Conservation (phyloP, 495 filamentous ascomycete genomes). For the Hamigera avellanea region DNA sequence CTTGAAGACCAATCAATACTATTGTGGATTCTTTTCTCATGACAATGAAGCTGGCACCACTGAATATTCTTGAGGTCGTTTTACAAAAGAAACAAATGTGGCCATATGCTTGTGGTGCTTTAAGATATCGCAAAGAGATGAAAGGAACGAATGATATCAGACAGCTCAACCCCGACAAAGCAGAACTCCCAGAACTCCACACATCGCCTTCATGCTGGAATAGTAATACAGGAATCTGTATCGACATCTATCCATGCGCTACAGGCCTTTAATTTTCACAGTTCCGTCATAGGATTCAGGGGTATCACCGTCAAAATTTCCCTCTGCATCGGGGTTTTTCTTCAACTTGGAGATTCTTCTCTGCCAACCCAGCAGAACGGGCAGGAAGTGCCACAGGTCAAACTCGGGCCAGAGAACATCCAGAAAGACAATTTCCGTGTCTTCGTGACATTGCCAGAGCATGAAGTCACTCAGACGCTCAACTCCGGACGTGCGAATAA, state of each 20-base stretch:
- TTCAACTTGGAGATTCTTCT: constrained; percentile 43
- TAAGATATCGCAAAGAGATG: too few relatives aligned
- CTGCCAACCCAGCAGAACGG: constrained; percentile 88
- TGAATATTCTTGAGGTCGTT: too few relatives aligned
- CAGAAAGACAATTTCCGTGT: constrained; percentile 85
- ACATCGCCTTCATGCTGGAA: too few relatives aligned
- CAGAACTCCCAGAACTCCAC: too few relatives aligned
- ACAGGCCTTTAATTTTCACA: too few relatives aligned
- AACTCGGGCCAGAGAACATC: constrained; percentile 95
- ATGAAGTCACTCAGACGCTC: constrained; percentile 91
- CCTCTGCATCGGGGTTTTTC: constrained; percentile 31
- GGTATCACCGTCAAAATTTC: constrained; percentile 28
- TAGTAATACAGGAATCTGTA: too few relatives aligned
- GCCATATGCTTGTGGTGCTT: neutral
- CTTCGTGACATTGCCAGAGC: constrained; percentile 93
- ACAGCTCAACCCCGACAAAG: neutral
- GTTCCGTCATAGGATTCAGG: constrained; percentile 17
- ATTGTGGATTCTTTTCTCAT: too few relatives aligned
- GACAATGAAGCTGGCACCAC: too few relatives aligned
- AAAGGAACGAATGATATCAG: neutral
- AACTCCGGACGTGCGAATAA: constrained; percentile 85
- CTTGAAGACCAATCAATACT: too few relatives aligned
- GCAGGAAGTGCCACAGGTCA: constrained; percentile 86
- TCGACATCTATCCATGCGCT: too few relatives aligned
- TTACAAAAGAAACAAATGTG: constrained; percentile 8